phyloP scores from a whole-genome alignment of 768 basidiomycete genomes.

The Lentinus tigrinus region DNA sequence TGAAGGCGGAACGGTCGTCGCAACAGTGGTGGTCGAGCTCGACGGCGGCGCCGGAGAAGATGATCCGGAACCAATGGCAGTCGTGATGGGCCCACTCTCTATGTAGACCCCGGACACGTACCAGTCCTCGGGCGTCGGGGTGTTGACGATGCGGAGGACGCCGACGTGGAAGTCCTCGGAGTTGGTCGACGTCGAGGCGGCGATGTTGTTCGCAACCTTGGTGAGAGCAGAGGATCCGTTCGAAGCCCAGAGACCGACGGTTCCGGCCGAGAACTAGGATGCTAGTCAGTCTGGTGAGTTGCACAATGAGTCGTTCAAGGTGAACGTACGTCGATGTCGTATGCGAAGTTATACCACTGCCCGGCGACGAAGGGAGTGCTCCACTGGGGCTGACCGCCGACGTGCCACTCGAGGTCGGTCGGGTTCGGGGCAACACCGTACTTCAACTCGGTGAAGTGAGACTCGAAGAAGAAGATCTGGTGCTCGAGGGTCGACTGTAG shows the following conservation, averaged over 20 bases:
- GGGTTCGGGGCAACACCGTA: slow-evolving; percentile 52
- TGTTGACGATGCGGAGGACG: slow-evolving; percentile 54
- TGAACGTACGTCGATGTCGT: slow-evolving; percentile 55
- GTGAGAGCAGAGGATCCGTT: slow-evolving; percentile 46
- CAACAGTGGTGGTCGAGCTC: slow-evolving; percentile 23
- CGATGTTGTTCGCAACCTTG: slow-evolving; percentile 47
- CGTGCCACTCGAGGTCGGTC: slow-evolving; percentile 54
- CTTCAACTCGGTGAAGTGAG: slow-evolving; percentile 65
- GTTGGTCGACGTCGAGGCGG: slow-evolving; percentile 54
- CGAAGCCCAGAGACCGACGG: slow-evolving; percentile 59
- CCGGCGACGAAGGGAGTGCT: slow-evolving; percentile 48
- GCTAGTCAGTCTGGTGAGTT: neutral
- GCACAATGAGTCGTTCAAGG: neutral
- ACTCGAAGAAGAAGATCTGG: slow-evolving; percentile 63
- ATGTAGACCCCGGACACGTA: slow-evolving; percentile 62
- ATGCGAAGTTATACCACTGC: slow-evolving; percentile 66
- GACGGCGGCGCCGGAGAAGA: slow-evolving; percentile 6
- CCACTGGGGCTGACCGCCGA: slow-evolving; percentile 46
- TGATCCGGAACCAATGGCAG: slow-evolving; percentile 41
- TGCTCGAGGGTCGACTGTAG: slow-evolving; percentile 52
- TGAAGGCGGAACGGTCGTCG: slow-evolving; percentile 18
- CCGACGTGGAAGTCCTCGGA: slow-evolving; percentile 63
- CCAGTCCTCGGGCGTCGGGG: slow-evolving; percentile 50
- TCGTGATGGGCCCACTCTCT: slow-evolving; percentile 56
- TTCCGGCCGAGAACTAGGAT: slow-evolving; percentile 47